Conservation (phyloP, 257 asterid species). For the Solanum sejunctum region DNA sequence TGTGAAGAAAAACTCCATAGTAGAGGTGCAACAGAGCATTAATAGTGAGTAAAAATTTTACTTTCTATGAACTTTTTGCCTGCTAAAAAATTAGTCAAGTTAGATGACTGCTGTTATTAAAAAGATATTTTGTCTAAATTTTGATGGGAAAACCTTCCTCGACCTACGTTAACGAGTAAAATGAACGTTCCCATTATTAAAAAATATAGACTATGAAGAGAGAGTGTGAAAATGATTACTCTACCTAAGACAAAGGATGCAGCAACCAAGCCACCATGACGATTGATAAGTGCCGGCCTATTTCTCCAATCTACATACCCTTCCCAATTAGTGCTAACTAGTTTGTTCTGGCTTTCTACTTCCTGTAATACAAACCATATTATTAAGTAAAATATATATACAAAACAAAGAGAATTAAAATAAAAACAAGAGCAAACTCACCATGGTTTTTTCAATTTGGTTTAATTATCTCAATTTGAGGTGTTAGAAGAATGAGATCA, state of each 20-base stretch:
- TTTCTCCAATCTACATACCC: slow-evolving; percentile 84
- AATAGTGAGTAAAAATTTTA: too few relatives aligned
- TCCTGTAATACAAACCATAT: slow-evolving; percentile 28
- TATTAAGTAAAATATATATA: not conserved
- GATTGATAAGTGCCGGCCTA: slow-evolving; percentile 48
- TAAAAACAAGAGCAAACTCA: not conserved
- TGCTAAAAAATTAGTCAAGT: too few relatives aligned
- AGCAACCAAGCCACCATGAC: slow-evolving; percentile 84
- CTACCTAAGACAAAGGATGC: slow-evolving; percentile 80
- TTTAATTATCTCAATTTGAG: not conserved
- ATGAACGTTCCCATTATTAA: not conserved
- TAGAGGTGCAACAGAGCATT: too few relatives aligned
- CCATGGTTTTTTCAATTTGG: slow-evolving; percentile 6
- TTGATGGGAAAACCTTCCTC: not conserved
- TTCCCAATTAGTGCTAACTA: slow-evolving; percentile 34
- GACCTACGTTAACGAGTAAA: not conserved
- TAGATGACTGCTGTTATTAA: not conserved
- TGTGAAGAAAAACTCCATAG: too few relatives aligned
- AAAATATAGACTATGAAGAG: not conserved
- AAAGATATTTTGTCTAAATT: not conserved
- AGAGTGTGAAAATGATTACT: not conserved
- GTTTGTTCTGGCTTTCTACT: slow-evolving; percentile 29
- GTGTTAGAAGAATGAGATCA: not conserved
- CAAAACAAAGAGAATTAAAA: too few relatives aligned
- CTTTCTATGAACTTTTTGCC: too few relatives aligned